phyloP scores from a whole-genome alignment of 1,139 yeast genomes.

The Spencermartinsiella ligniputridi region DNA sequence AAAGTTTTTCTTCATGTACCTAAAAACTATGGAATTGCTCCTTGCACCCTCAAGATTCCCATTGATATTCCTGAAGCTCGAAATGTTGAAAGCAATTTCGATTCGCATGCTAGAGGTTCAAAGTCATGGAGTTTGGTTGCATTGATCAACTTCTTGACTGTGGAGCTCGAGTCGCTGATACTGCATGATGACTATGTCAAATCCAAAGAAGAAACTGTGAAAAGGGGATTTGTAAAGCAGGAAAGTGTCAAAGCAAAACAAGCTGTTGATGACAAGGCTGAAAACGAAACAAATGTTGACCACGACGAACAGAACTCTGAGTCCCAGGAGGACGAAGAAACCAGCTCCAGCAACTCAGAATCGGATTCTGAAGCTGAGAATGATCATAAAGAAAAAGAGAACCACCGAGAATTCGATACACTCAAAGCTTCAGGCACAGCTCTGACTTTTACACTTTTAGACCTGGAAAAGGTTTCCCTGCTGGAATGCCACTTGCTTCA shows the following conservation, averaged over 20 bases:
- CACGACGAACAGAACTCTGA: not conserved
- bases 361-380: constrained; percentile 5
- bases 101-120: constrained; percentile 24
- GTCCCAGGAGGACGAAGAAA: constrained; percentile 3
- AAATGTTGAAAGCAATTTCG: constrained; percentile 30
- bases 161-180: constrained; percentile 24
- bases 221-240: not conserved
- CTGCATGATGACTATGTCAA: constrained; percentile 9
- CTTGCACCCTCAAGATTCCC: constrained; percentile 22
- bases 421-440: constrained; percentile 31
- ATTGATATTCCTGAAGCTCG: constrained; percentile 21
- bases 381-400: constrained; percentile 7
- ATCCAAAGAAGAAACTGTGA: not conserved
- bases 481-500: constrained; percentile 35
- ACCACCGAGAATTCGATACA: constrained; percentile 5
- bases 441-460: constrained; percentile 30
- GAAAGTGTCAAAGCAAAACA: not conserved
- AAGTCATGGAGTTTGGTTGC: constrained; percentile 30
- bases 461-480: constrained; percentile 32
- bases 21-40: constrained; percentile 21
- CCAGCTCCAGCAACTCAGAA: not conserved
- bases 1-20: constrained; percentile 28
- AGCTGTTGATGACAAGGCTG: not conserved
- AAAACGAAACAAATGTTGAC: not conserved
- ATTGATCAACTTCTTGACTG: constrained; percentile 28